Evolutionary conservation across 2,329 filamentous ascomycete genomes (phyloP), one percentile per base, ranked within the genome.

Genomic region (Ramularia endophylla): DNA sequence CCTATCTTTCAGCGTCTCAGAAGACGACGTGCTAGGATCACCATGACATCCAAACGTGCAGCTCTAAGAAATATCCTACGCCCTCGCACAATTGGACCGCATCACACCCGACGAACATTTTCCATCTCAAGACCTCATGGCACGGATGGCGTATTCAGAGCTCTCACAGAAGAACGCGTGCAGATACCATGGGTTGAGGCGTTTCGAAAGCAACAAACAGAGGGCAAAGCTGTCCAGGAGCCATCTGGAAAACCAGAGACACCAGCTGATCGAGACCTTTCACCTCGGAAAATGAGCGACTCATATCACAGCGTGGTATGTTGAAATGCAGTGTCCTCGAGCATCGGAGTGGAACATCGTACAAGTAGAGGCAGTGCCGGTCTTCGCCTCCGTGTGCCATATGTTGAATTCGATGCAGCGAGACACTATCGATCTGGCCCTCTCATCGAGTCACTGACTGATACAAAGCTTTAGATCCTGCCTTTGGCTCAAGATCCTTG

Each of bases 401-500:
- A n/a, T n/a, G n/a, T n/a, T n/a, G n/a, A n/a, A n/a, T n/a, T n/a
- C n/a, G n/a, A n/a, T n/a, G n/a, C 22, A 25, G 22, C 22, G 22
- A 25, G 22, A 25, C 22, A 25, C 22, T 25, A 11, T 25, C 6
- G 11, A 11, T 25, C 6, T 25, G 22, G 22, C 16, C 19, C 31
- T 36, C 22, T 25, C 37, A 43, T 34, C 17, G 17, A 41, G 37
- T 46, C 40, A 47, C 44, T 58, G 47, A 56, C 47, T 61, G 38
- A 60, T 58, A 11, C n/a, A 22, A 8, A 52, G 52, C 27, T 36
- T 28, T 64, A 81, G 77, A 65, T 80, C 12, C 67, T 87, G 19
- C 83, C 83, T 5, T 68, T 88, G 8, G 81, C 78, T 5, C 80
- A 78, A 55, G 85, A 88, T 57, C 82, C 83, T 38, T 88, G 82